Evolutionary conservation across 1,284 basidiomycete genomes (phyloP), one percentile per base, ranked within the genome.

Genomic region (Farysia itapuensis): DNA sequence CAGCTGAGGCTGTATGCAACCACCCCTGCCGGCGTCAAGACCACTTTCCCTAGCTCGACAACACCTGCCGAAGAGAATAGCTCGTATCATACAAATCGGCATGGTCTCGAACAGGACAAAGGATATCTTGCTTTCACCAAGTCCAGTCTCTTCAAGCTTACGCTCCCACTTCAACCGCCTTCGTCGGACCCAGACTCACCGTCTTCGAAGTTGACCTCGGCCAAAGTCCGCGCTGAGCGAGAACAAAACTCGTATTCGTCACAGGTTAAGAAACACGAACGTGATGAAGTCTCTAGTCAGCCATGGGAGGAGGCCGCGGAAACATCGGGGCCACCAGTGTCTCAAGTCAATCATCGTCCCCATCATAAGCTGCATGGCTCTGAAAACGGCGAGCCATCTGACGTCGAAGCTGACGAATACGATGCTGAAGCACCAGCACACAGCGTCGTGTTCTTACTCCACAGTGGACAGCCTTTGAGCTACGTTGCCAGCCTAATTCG

Each of bases 51-150:
- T n/a, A 60, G 57, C 47, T 56, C 61, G 13, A 44, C 39, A 2
- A 28, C 42, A 25, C 61, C 61, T 23, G 43, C 51, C 0, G 29
- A 50, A 33, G 57, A 57, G 18, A 59, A 56, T 36, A 57, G 57
- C 41, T 35, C 49, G 6, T 48, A 65, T 35, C 36, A 42, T 25
- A n/a, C 24, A 8, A 29, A 35, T 11, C 12, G 13, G 4, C 51
- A 49, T 18, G 31, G 31, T 20, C 38, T 43, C 3, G 48, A 61
- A 28, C 40, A 35, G 8, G 61, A 61, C 24, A 50, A 60, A 25
- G 63, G 68, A 36, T 68, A 70, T 37, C 57, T 70, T 13, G 59
- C 65, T 13, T 70, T 70, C 35, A 70, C 68, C 21, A 66, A 69
- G 43, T 51, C 67, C 15, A 67, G 64, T 13, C 66, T 70, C 30